Base-by-base conservation (phyloP, 2,329 filamentous ascomycete species). In the Fusarium begoniae region DNA sequence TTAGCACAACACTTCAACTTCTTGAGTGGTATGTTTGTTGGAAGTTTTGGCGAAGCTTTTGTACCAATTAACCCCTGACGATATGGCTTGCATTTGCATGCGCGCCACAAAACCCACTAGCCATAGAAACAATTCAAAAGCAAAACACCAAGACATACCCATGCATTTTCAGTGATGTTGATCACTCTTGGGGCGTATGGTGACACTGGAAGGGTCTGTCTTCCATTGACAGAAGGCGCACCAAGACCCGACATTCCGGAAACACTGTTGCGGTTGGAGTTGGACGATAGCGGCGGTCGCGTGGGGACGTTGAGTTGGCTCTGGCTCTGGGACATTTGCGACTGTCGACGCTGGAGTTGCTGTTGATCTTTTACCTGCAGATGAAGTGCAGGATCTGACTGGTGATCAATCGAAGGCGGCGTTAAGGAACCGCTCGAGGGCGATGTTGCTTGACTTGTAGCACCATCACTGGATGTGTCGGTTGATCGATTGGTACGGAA, bases 141-240 rank as follows among this genome's bases (percentile, higher is more conserved):
- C 59, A 69, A 76, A 70, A 63, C 35, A 53, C 28, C 43, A 72
- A 69, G 55, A 85, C 91, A 78, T 89, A 97, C 95, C 93, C 94
- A 97, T 66, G 94, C 91, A 75, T 93, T 93, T 74, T 98, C 94
- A 15, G 90, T 87, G 44, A 98, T 86, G 40, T 95, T 98, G 48
- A 92, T 85, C 44, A 98, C 90, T 76, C 90, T 90, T 30, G 96
- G 95, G 37, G 94, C 93, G 83, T 94, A 96, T 48, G 92, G 90
- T 61, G 95, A 98, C 24, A 91, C 88, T 13, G 92, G 90, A 70
- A 89, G 83, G 72, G 85, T 87, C 63, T 84, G 86, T 79, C 88
- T 89, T 69, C 88, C 88, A 75, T 86, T 87, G 35, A 85, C 81
- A 30, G 86, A 83, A 32, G 89, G 87, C 30, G 89, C 86, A 24